Evolutionary conservation across 2,329 filamentous ascomycete species (phyloP).

Genomic region (Ambrosiella beaveri): DNA sequence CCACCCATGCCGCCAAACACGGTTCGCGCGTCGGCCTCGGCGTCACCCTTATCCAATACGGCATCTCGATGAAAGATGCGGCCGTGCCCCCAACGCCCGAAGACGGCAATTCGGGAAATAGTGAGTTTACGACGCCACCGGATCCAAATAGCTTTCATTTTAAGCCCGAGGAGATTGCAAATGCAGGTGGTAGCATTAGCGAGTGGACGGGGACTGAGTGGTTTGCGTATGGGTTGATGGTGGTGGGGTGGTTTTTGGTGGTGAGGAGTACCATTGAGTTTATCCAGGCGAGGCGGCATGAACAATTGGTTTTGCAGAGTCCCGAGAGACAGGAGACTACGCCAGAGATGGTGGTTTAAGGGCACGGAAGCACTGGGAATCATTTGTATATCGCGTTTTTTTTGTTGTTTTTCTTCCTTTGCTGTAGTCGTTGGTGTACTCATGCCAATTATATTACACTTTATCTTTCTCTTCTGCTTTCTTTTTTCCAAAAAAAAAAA

Average conservation of each 20-base stretch:
- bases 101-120: constrained; percentile 29
- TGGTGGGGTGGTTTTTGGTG: constrained; percentile 93
- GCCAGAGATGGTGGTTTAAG: neutral
- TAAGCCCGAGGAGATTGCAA: constrained; percentile 49
- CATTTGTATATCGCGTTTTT: too few relatives aligned
- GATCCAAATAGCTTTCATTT: constrained; percentile 88
- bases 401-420: too few relatives aligned
- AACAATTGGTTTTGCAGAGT: constrained; percentile 82
- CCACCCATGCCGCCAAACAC: constrained; percentile 94
- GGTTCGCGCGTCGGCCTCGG: constrained; percentile 87
- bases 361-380: too few relatives aligned
- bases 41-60: constrained; percentile 89
- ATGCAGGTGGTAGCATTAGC: constrained; percentile 25
- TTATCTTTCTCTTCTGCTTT: too few relatives aligned
- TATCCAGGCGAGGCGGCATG: constrained; percentile 69
- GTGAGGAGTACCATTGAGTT: constrained; percentile 91
- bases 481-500: too few relatives aligned
- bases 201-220: constrained; percentile 64
- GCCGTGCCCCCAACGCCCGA: constrained; percentile 26
- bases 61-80: constrained; percentile 77
- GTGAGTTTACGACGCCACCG: constrained; percentile 51
- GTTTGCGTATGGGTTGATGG: constrained; percentile 86
- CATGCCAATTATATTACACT: too few relatives aligned
- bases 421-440: too few relatives aligned
- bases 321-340: constrained; percentile 52